Evolutionary conservation across 2,329 filamentous ascomycete species (phyloP).

Genomic region (Colletotrichum plurivorum): DNA sequence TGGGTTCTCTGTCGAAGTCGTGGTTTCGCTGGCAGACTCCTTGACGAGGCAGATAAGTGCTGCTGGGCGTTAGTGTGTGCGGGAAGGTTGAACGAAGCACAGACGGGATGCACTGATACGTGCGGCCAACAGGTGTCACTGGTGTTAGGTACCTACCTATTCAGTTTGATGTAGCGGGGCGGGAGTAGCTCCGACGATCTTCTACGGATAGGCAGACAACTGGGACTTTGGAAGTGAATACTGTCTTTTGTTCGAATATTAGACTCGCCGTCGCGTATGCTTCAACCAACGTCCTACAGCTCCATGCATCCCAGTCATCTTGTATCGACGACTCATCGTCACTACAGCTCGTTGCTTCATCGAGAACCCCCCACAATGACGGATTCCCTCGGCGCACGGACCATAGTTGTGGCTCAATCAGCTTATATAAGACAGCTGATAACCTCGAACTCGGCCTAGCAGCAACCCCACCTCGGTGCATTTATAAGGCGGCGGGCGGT

Average conservation of each 20-base stretch:
- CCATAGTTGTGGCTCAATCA: slow-evolving; percentile 5
- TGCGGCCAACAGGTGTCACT: slow-evolving; percentile 11
- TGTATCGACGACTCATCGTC: too few species aligned
- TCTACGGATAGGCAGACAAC: not conserved
- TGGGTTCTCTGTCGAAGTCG: not conserved
- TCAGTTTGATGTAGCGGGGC: slow-evolving; percentile 31
- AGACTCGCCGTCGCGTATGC: too few species aligned
- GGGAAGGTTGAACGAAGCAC: slow-evolving; percentile 32
- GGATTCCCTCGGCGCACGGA: slow-evolving; percentile 19
- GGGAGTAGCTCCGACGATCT: slow-evolving; percentile 8
- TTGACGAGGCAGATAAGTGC: not conserved
- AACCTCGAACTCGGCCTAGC: not conserved
- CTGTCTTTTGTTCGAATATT: too few species aligned
- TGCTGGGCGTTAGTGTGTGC: slow-evolving; percentile 15
- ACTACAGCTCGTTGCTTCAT: slow-evolving; percentile 6
- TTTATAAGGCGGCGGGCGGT: not conserved
- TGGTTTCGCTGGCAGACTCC: not conserved
- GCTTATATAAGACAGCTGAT: slow-evolving; percentile 14
- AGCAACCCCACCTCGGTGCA: slow-evolving; percentile 4
- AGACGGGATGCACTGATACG: slow-evolving; percentile 16
- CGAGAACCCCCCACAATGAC: slow-evolving; percentile 23
- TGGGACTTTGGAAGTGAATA: too few species aligned
- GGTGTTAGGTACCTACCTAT: slow-evolving; percentile 21
- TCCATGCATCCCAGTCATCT: too few species aligned
- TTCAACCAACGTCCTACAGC: too few species aligned